These are phyloP conservation scores for Whalleya microplaca DNA, from an alignment of 2,329 filamentous ascomycete species.

Conservation along the genomic window DNA sequence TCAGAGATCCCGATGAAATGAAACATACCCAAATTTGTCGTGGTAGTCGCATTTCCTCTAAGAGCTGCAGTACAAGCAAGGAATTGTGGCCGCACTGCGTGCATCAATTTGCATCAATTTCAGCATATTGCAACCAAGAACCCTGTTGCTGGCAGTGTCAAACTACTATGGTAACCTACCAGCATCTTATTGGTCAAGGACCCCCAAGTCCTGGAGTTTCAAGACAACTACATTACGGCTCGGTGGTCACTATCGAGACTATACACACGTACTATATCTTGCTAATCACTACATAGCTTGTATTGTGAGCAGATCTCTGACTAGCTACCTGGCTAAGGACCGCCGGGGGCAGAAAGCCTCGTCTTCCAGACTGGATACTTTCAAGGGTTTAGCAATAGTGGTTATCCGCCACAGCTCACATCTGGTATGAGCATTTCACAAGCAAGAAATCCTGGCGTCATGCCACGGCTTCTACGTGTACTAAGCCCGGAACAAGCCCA, in stretches of 20 bases:
- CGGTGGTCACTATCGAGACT: not conserved
- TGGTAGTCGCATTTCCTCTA: slow-evolving; percentile 16
- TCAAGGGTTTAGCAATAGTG: too few species aligned
- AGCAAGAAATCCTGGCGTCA: not conserved
- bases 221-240: not conserved
- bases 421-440: not conserved
- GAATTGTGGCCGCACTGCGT: slow-evolving; percentile 23
- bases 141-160: slow-evolving; percentile 16
- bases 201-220: slow-evolving; percentile 1
- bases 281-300: too few species aligned
- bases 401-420: not conserved
- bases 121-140: slow-evolving; percentile 17
- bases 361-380: not conserved
- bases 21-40: slow-evolving; percentile 25
- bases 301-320: not conserved
- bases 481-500: not conserved
- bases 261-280: too few species aligned
- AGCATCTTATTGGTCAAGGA: slow-evolving; percentile 18
- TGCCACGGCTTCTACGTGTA: not conserved
- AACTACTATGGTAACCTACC: slow-evolving; percentile 10
- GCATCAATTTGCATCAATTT: slow-evolving; percentile 22
- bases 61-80: slow-evolving; percentile 16
- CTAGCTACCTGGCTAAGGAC: not conserved
- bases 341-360: not conserved
- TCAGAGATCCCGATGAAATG: slow-evolving; percentile 15